A percentile compares a stretch with the other conserved stretches of the same genome.
Evolutionary conservation across 2,329 filamentous ascomycete genomes (phyloP).

Genomic region (Claviceps spartinae): DNA sequence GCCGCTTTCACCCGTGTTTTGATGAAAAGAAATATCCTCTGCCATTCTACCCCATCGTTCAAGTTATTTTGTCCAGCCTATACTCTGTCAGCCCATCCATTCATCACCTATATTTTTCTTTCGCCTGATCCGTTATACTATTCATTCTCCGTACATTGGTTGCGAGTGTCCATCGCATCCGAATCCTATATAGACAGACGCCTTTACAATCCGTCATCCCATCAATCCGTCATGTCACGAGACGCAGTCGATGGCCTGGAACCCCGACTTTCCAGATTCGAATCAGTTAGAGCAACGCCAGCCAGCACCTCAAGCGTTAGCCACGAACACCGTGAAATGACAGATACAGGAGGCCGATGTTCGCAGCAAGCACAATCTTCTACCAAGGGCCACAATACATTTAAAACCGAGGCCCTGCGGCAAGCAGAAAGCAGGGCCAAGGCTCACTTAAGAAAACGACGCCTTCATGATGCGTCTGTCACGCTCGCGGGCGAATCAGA

Average conservation of each 20-base stretch:
- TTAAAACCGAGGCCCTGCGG: neutral
- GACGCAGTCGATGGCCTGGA: neutral
- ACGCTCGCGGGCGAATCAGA: neutral
- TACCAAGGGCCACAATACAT: neutral
- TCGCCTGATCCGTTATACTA: neutral
- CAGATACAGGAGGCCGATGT: neutral
- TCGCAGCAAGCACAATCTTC: neutral
- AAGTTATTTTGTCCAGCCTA: neutral
- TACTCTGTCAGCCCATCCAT: neutral
- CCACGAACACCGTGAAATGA: neutral
- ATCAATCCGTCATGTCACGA: neutral
- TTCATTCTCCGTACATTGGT: neutral
- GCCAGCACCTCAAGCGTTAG: neutral
- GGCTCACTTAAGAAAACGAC: slow-evolving; percentile 2
- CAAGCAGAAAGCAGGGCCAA: slow-evolving; percentile 3
- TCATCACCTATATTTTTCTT: neutral
- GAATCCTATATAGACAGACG: neutral
- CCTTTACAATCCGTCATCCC: neutral
- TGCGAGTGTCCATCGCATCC: neutral
- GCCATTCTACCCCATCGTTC: neutral
- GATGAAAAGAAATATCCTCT: no score
- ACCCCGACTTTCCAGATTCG: neutral
- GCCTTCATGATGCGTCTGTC: neutral
- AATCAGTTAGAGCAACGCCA: neutral
- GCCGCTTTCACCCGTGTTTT: neutral